These are phyloP conservation scores for Nitzschia putrida DNA, from an alignment of 108 stramenopile species.

Conservation along the genomic window DNA sequence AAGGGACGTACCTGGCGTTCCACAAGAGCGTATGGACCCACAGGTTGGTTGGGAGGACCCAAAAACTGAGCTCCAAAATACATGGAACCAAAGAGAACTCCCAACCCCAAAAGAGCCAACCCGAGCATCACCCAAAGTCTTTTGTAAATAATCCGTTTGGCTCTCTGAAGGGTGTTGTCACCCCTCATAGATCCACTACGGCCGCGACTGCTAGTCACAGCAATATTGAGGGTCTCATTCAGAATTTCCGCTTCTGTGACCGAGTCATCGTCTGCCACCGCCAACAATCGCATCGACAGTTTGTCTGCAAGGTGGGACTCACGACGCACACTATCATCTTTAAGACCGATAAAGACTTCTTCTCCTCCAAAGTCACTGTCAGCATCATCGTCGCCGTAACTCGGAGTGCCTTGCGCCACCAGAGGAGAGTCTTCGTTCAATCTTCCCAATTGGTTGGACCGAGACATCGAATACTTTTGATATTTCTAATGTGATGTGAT, in stretches of 20 bases:
- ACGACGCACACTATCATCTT: slow-evolving; percentile 25
- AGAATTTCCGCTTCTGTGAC: slow-evolving; percentile 36
- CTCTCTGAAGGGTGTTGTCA: not conserved
- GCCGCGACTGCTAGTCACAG: not conserved
- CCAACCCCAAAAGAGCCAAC: slow-evolving; percentile 24
- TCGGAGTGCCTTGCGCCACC: not conserved
- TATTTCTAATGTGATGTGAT: no score
- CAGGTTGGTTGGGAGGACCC: slow-evolving; percentile 76
- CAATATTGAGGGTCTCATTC: slow-evolving; percentile 26
- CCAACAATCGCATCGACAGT: slow-evolving; percentile 39
- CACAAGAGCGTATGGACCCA: slow-evolving; percentile 72
- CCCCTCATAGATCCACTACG: not conserved
- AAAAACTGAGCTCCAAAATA: slow-evolving; percentile 40
- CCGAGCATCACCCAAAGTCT: slow-evolving; percentile 22
- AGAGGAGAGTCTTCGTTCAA: no score
- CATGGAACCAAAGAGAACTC: slow-evolving; percentile 8
- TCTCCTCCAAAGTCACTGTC: slow-evolving; percentile 18
- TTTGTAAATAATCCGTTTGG: not conserved
- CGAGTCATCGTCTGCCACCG: slow-evolving; percentile 35
- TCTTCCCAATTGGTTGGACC: no score
- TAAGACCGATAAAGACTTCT: slow-evolving; percentile 25
- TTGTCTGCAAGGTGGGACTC: slow-evolving; percentile 34
- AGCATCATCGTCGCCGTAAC: slow-evolving; percentile 1
- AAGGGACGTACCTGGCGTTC: slow-evolving; percentile 69
- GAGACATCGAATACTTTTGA: no score